Conservation (phyloP, 2,329 filamentous ascomycete species). For the Talaromyces funiculosus region DNA sequence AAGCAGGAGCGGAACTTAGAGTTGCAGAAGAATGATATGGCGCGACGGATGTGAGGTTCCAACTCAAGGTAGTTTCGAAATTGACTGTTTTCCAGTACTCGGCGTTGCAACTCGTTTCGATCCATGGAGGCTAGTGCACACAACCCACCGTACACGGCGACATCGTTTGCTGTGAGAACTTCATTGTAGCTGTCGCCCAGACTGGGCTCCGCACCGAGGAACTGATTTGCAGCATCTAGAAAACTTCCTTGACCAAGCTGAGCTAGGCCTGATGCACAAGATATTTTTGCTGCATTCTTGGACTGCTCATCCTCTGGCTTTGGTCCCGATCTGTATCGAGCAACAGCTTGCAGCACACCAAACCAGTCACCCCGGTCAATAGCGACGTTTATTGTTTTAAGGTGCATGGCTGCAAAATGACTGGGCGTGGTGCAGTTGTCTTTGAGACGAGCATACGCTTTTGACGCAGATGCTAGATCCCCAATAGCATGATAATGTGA, state of each 20-base stretch:
- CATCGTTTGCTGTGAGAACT: conserved; percentile 74
- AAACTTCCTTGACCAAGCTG: conserved; percentile 54
- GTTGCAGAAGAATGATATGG: conserved; percentile 81
- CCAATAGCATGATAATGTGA: conserved; percentile 75
- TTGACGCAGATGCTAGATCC: conserved; percentile 64
- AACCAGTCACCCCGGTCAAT: conserved; percentile 75
- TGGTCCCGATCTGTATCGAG: conserved; percentile 49
- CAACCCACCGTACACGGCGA: conserved; percentile 87
- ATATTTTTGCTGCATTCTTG: conserved; percentile 61
- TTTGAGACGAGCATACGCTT: conserved; percentile 80
- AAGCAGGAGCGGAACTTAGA: conserved; percentile 85
- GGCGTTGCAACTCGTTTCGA: conserved; percentile 64
- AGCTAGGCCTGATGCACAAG: conserved; percentile 56
- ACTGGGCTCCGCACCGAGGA: conserved; percentile 60
- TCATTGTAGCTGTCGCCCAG: conserved; percentile 58
- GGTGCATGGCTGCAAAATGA: conserved; percentile 76
- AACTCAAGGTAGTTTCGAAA: conserved; percentile 88
- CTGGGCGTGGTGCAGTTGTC: conserved; percentile 79
- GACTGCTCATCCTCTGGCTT: conserved; percentile 53
- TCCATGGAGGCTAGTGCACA: conserved; percentile 87
- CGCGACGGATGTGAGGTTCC: conserved; percentile 88
- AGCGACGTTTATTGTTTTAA: conserved; percentile 69
- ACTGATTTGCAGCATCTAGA: conserved; percentile 63
- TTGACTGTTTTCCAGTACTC: conserved; percentile 69
- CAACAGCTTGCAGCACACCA: conserved; percentile 57